Conservation (phyloP, 768 basidiomycete species). For the Calocera viscosa region DNA sequence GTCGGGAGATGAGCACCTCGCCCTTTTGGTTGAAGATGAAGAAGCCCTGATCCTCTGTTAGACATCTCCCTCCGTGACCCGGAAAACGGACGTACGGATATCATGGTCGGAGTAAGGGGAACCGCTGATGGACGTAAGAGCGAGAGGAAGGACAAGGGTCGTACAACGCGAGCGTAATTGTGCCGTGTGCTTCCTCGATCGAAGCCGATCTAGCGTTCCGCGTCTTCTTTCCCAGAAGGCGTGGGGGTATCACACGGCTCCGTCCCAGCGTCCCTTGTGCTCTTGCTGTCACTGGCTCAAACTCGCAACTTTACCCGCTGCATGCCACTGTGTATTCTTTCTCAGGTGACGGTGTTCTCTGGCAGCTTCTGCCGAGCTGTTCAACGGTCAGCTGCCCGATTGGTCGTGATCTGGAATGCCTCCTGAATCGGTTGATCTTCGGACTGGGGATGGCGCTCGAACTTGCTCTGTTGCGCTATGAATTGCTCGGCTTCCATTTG, state of each 20-base stretch:
- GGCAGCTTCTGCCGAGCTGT: not conserved
- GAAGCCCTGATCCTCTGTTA: constrained; percentile 54
- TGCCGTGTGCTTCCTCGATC: too few relatives aligned
- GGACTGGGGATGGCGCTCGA: not conserved
- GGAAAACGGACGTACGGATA: too few relatives aligned
- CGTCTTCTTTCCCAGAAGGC: too few relatives aligned
- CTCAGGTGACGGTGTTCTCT: not conserved
- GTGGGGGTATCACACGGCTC: too few relatives aligned
- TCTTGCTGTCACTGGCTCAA: too few relatives aligned
- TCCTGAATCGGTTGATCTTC: not conserved
- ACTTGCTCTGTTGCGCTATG: not conserved
- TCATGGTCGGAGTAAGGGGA: too few relatives aligned
- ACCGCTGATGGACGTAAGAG: too few relatives aligned
- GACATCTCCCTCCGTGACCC: too few relatives aligned
- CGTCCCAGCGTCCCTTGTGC: too few relatives aligned
- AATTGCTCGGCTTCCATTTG: not conserved
- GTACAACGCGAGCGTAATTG: too few relatives aligned
- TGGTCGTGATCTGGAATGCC: not conserved
- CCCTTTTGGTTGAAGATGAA: constrained; percentile 99
- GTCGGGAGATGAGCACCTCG: constrained; percentile 91
- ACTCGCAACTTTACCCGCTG: not conserved
- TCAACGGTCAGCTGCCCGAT: not conserved
- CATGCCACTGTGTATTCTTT: not conserved
- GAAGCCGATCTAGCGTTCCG: too few relatives aligned
- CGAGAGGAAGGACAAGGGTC: too few relatives aligned